These are phyloP conservation scores for Amorphotheca resinae DNA, from an alignment of 495 filamentous ascomycete genomes.

Conservation along the genomic window DNA sequence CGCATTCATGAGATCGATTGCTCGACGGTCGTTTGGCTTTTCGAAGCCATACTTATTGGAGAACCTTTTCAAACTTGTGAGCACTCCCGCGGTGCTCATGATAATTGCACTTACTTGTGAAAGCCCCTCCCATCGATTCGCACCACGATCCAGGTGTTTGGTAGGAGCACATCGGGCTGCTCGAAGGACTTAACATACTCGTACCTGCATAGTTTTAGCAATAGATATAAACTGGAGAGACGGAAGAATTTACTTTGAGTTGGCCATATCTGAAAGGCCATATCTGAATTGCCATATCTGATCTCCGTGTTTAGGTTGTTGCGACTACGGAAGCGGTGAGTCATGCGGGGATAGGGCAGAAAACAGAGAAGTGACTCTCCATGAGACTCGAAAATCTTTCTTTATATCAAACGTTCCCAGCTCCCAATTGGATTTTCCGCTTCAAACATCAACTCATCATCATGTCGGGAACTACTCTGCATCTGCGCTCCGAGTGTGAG, in stretches of 20 bases:
- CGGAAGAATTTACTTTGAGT: not conserved
- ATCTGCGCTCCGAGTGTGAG: slow-evolving; percentile 21
- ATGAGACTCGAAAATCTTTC: too few relatives aligned
- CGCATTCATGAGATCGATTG: slow-evolving; percentile 88
- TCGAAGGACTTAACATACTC: slow-evolving; percentile 91
- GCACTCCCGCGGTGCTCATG: not conserved
- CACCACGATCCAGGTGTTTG: slow-evolving; percentile 88
- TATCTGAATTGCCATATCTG: too few relatives aligned
- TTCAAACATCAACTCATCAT: slow-evolving; percentile 3
- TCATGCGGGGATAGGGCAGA: too few relatives aligned
- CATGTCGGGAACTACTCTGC: slow-evolving; percentile 18
- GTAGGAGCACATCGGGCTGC: slow-evolving; percentile 63
- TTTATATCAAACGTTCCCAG: too few relatives aligned
- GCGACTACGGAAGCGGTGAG: too few relatives aligned
- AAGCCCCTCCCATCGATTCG: slow-evolving; percentile 88
- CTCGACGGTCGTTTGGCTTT: slow-evolving; percentile 85
- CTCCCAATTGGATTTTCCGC: too few relatives aligned
- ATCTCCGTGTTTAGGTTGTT: too few relatives aligned
- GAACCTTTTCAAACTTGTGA: slow-evolving; percentile 37
- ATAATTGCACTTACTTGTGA: slow-evolving; percentile 50
- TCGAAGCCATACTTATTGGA: slow-evolving; percentile 69
- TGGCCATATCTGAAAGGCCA: slow-evolving; percentile 1
- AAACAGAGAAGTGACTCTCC: too few relatives aligned
- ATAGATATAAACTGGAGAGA: not conserved
- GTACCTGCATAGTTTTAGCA: slow-evolving; percentile 39